Evolutionary conservation across 768 basidiomycete genomes (phyloP).

Genomic region (Porphyrellus cyaneotinctus): DNA sequence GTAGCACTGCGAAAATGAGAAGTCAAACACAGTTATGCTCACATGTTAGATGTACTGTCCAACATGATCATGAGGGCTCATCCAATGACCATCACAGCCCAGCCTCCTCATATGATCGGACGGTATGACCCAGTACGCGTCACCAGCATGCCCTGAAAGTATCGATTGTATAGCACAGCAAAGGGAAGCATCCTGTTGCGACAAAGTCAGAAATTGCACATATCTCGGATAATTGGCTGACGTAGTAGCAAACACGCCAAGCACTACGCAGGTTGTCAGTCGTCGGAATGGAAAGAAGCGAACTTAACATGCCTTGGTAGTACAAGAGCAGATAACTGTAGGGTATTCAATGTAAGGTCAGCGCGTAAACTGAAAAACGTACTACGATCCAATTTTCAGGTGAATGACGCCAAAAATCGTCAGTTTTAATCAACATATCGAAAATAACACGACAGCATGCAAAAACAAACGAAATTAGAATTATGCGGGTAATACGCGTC

Average conservation of each 20-base stretch:
- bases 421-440: slow-evolving; percentile 14
- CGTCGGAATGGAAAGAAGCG: neutral
- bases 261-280: slow-evolving; percentile 17
- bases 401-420: neutral
- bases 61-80: slow-evolving; percentile 37
- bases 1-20: slow-evolving; percentile 18
- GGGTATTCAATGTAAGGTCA: slow-evolving; percentile 4
- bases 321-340: slow-evolving; percentile 38
- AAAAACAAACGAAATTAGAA: slow-evolving; percentile 33
- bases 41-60: slow-evolving; percentile 31
- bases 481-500: slow-evolving; percentile 37
- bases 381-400: slow-evolving; percentile 25
- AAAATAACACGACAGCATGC: slow-evolving; percentile 33
- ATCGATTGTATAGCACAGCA: slow-evolving; percentile 15
- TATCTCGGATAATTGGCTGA: slow-evolving; percentile 4
- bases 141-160: slow-evolving; percentile 26
- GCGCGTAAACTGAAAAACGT: neutral
- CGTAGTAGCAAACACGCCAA: slow-evolving; percentile 36
- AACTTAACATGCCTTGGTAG: slow-evolving; percentile 30
- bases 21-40: slow-evolving; percentile 1
- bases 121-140: slow-evolving; percentile 28
- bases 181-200: slow-evolving; percentile 33
- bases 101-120: slow-evolving; percentile 30
- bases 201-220: neutral
- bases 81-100: slow-evolving; percentile 31